A percentile compares a stretch with the other conserved stretches of the same genome.
These are phyloP conservation scores for Candida neerlandica DNA, from an alignment of 1,139 yeast genomes.

Conservation along the genomic window DNA sequence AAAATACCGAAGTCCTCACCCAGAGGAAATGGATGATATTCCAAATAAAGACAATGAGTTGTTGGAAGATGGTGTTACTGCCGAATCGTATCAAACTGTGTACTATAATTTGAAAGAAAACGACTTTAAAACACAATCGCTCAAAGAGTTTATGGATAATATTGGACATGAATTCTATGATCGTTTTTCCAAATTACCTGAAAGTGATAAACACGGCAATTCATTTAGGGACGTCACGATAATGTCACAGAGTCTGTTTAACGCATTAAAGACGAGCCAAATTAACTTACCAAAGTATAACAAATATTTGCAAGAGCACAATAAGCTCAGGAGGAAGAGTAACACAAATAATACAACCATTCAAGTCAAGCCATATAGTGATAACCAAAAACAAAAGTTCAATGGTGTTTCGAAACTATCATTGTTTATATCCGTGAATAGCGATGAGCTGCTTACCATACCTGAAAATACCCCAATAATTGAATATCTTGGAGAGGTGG, in stretches of 20 bases:
- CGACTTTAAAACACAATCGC: constrained; percentile 47
- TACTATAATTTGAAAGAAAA: constrained; percentile 50
- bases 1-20: constrained; percentile 9
- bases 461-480: constrained; percentile 56
- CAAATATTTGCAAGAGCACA: constrained; percentile 30
- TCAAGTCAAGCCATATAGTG: constrained; percentile 52
- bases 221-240: constrained; percentile 21
- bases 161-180: constrained; percentile 26
- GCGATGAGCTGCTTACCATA: constrained; percentile 26
- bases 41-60: constrained; percentile 44
- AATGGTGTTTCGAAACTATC: constrained; percentile 76
- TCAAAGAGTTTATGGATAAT: constrained; percentile 27
- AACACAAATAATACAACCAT: constrained; percentile 29
- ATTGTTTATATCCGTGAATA: constrained; percentile 44
- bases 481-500: constrained; percentile 76
- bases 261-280: constrained; percentile 32
- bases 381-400: constrained; percentile 62
- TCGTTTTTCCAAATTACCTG: constrained; percentile 14
- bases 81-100: constrained; percentile 54
- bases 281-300: constrained; percentile 37
- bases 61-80: constrained; percentile 42
- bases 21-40: constrained; percentile 18
- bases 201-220: constrained; percentile 17
- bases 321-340: constrained; percentile 24
- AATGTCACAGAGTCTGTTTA: constrained; percentile 31